Evolutionary conservation across 495 filamentous ascomycete species (phyloP), one percentile per base, ranked within the genome.

Genomic region (Penicillium egyptiacum): DNA sequence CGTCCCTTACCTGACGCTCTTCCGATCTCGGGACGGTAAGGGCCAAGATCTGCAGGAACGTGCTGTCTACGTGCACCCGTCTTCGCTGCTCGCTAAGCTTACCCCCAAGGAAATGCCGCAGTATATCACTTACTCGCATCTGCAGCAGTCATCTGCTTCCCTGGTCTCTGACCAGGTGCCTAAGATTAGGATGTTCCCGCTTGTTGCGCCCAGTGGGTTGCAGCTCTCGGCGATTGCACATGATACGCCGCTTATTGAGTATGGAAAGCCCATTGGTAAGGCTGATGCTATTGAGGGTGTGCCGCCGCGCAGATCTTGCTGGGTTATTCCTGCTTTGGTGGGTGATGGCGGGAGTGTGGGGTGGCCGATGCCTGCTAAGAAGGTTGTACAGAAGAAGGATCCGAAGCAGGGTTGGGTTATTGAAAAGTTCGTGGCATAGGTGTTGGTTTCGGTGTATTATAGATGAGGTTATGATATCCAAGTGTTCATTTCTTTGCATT

Each of bases 251-350:
- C 76, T 98, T 54, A 68, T 98, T 23, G 81, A 81, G 39, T 92
- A 92, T 58, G 88, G 90, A 0, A 98, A 98, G 78, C 95, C 94
- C 3, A 84, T 97, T 63, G 84, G 83, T 37, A 95, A 93, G 76
- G 85, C 88, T 61, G 82, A 85, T 53, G 69, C 75, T 39, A 63
- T 85, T 19, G 84, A 83, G 22, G 79, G 79, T 0, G 80, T 75
- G 17, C 75, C 68, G 22, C 78, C 80, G 64, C 78, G 78, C 53
- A 79, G 92, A 53, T 85, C 89, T 60, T 89, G 87, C 58, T 96
- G 89, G 88, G 89, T 96, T 23, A 81, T 93, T 50, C 89, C 88
- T 35, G 86, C 83, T 10, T 55, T 86, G 61, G 73, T 90, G 41
- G 83, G 90, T 8, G 85, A 87, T 7, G 81, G 85, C 22, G 84